Conservation (phyloP, 345 rosid genomes). For the Gossypium stocksii region DNA sequence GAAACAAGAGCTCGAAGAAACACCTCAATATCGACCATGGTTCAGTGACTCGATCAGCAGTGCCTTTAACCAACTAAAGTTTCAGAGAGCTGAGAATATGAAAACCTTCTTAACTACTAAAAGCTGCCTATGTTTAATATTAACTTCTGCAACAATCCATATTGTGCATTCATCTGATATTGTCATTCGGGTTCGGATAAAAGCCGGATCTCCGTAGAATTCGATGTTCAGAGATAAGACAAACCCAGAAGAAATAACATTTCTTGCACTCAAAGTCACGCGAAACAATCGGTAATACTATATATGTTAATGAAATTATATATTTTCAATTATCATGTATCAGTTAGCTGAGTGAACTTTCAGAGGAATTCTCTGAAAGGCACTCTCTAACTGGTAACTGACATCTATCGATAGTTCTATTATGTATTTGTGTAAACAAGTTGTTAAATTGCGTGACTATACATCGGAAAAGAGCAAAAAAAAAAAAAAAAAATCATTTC, state of each 20-base stretch:
- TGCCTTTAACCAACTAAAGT: not conserved
- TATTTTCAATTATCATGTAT: not conserved
- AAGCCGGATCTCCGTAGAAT: too few relatives aligned
- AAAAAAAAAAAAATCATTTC: not conserved
- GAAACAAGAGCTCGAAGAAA: not conserved
- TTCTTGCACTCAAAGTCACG: too few relatives aligned
- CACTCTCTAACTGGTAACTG: not conserved
- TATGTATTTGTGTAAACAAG: not conserved
- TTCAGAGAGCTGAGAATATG: not conserved
- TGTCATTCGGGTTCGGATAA: too few relatives aligned
- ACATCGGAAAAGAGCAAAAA: slow-evolving; percentile 10
- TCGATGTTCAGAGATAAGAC: too few relatives aligned
- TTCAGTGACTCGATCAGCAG: not conserved
- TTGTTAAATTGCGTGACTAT: slow-evolving; percentile 24
- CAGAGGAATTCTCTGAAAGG: not conserved
- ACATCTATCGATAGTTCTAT: slow-evolving; percentile 3
- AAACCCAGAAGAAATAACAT: too few relatives aligned
- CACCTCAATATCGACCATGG: not conserved
- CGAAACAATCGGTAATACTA: not conserved
- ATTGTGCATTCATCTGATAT: too few relatives aligned
- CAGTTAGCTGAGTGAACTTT: not conserved
- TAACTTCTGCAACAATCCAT: too few relatives aligned
- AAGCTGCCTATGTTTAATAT: not conserved
- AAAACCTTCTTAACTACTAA: not conserved
- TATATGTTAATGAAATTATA: slow-evolving; percentile 4